Conservation (phyloP, 768 basidiomycete species). For the Lyophyllum shimeji region DNA sequence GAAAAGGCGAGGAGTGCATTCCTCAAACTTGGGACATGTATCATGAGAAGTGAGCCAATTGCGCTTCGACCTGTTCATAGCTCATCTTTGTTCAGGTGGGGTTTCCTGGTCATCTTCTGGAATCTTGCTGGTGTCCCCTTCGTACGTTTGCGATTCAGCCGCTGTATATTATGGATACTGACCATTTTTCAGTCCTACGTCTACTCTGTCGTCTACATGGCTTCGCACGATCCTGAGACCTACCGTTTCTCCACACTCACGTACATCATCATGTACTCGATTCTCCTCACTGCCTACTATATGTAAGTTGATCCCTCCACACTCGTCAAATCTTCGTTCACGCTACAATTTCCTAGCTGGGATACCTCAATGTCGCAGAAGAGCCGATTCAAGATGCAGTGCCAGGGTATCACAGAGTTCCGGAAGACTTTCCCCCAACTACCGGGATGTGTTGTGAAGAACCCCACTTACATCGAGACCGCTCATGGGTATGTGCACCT, state of each 20-base stretch:
- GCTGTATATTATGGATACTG: neutral
- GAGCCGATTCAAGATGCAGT: slow-evolving; percentile 96
- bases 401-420: slow-evolving; percentile 80
- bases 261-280: slow-evolving; percentile 71
- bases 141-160: slow-evolving; percentile 45
- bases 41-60: slow-evolving; percentile 79
- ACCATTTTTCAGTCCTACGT: slow-evolving; percentile 72
- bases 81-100: slow-evolving; percentile 52
- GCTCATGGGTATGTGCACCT: slow-evolving; percentile 70
- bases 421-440: slow-evolving; percentile 95
- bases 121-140: slow-evolving; percentile 93
- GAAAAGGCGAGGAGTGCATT: slow-evolving; percentile 92
- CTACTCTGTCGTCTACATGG: slow-evolving; percentile 98
- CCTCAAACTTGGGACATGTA: slow-evolving; percentile 99
- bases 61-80: neutral
- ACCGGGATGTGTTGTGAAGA: slow-evolving; percentile 76
- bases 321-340: slow-evolving; percentile 2
- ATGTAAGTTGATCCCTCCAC: slow-evolving; percentile 49
- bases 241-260: slow-evolving; percentile 83
- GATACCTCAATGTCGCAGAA: slow-evolving; percentile 97
- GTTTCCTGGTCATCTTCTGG: slow-evolving; percentile 99
- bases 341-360: slow-evolving; percentile 51
- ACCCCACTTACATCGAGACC: slow-evolving; percentile 92
- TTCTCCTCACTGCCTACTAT: slow-evolving; percentile 82
- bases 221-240: slow-evolving; percentile 83